phyloP scores from a whole-genome alignment of 2,329 filamentous ascomycete genomes.

The Myriosclerotinia scirpicola region DNA sequence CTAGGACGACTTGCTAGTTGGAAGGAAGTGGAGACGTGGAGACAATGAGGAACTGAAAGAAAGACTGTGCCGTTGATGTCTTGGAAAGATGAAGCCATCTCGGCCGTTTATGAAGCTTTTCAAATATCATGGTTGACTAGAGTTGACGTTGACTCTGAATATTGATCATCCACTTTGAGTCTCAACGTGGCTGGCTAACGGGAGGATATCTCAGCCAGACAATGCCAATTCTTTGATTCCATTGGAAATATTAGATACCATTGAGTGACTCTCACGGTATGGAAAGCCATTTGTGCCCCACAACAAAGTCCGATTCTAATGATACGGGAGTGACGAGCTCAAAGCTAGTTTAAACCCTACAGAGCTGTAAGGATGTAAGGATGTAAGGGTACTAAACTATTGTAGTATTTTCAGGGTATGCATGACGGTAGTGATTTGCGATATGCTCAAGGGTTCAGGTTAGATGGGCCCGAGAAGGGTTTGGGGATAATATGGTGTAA shows the following conservation, averaged over 20 bases:
- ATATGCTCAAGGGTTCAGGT: slow-evolving; percentile 19
- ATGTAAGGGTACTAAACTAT: slow-evolving; percentile 16
- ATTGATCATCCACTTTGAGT: slow-evolving; percentile 24
- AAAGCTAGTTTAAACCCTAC: slow-evolving; percentile 38
- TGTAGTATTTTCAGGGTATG: slow-evolving; percentile 19
- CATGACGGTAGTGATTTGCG: slow-evolving; percentile 30
- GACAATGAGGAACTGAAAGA: slow-evolving; percentile 27
- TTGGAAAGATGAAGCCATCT: slow-evolving; percentile 28
- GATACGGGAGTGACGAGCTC: slow-evolving; percentile 33
- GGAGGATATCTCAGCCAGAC: slow-evolving; percentile 32
- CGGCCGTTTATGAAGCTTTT: slow-evolving; percentile 34
- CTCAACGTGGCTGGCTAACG: slow-evolving; percentile 36
- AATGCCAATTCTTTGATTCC: slow-evolving; percentile 20
- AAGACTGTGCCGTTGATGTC: slow-evolving; percentile 27
- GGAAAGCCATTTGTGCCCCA: slow-evolving; percentile 29
- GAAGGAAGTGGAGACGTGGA: slow-evolving; percentile 11
- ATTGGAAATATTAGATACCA: slow-evolving; percentile 23
- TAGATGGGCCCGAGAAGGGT: slow-evolving; percentile 1
- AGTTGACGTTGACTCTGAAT: slow-evolving; percentile 21
- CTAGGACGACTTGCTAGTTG: slow-evolving; percentile 7
- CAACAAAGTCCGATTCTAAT: slow-evolving; percentile 29
- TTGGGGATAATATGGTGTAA: slow-evolving; percentile 6
- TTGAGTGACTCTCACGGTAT: slow-evolving; percentile 23
- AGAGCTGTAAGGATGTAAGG: slow-evolving; percentile 33
- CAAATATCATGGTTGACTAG: slow-evolving; percentile 21